Base-by-base conservation (phyloP, 768 basidiomycete genomes). In the Pleurotus djamor region DNA sequence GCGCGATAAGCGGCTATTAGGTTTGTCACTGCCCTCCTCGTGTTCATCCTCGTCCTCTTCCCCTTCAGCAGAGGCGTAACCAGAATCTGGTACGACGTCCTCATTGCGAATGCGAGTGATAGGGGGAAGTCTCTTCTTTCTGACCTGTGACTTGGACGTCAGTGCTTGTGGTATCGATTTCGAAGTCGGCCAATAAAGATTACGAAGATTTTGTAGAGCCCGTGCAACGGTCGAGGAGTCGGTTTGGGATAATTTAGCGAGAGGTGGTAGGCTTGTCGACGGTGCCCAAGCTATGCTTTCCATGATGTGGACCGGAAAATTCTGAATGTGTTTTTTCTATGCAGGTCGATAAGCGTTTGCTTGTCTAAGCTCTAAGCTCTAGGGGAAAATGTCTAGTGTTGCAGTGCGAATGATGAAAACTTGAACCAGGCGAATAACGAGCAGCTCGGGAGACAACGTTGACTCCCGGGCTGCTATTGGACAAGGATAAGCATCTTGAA, bases 31-130 rank as follows among this genome's bases (percentile, higher is more conserved):
- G 4, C 61, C 61, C 16, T 60, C 61, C 16, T 60, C 60, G 5
- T 71, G 73, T 0, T 69, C 3, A 17, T 47, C 69, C 2, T 72
- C 71, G 1, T 78, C 79, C 0, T 81, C 82, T 0, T 86, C 84
- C 51, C 84, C 86, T 52, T 86, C 86, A 28, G 85, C 87, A 43
- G 88, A 89, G 4, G 88, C 91, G 63, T 92, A 92, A 37, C 91
- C 91, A 9, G 89, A 91, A 70, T 92, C 89, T 1, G 85, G 85
- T 3, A 83, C 77, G 14, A 60, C 59, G 14, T 73, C 72, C 7
- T 67, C 71, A 52, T 80, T 78, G 58, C 78, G 77, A 28, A 76
- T 69, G 54, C 72, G 56, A 67, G 61, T 35, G 48, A 58, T 8
- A 33, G 21, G 21, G 3, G 58, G 12, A 45, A 60, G 55, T 57